Percentiles rank a stretch among this genome's conserved stretches.
These are phyloP conservation scores for Trypanosoma lewisi DNA, from an alignment of 208 protist genomes.

Conservation along the genomic window DNA sequence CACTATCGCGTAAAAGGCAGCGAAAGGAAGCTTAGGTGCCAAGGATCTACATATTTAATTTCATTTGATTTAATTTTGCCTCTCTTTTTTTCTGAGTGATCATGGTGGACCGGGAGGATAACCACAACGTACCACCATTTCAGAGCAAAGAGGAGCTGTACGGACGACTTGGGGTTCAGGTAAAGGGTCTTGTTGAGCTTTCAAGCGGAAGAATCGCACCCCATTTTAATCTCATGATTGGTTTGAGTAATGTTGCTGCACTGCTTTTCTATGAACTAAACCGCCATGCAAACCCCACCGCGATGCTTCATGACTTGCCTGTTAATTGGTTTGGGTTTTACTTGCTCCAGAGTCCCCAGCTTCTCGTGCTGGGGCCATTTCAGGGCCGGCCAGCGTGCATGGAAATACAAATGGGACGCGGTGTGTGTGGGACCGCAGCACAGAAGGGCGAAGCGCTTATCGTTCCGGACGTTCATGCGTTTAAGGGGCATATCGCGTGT, in stretches of 20 bases:
- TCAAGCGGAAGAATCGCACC: conserved; percentile 50
- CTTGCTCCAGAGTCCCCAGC: conserved; percentile 57
- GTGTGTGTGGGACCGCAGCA: conserved; percentile 87
- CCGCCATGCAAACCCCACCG: conserved; percentile 36
- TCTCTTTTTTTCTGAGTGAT: conserved; percentile 3
- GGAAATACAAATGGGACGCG: conserved; percentile 77
- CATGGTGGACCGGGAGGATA: conserved; percentile 11
- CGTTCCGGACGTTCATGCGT: conserved; percentile 86
- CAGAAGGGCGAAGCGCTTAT: conserved; percentile 47
- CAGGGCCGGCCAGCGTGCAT: conserved; percentile 91
- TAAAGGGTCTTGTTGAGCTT: conserved; percentile 39
- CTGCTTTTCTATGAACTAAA: conserved; percentile 86
- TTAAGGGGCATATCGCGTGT: conserved; percentile 95
- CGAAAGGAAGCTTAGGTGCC: background rate
- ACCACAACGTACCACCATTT: conserved; percentile 29
- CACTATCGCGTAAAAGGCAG: too few species aligned
- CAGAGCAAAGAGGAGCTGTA: conserved; percentile 63
- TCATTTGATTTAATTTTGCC: too few species aligned
- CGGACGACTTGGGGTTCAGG: conserved; percentile 49
- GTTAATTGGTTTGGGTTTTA: conserved; percentile 95
- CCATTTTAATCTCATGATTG: conserved; percentile 56
- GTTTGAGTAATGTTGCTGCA: conserved; percentile 74
- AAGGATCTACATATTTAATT: background rate
- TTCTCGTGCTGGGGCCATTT: conserved; percentile 93
- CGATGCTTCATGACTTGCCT: conserved; percentile 47